Conservation (phyloP, 2,329 filamentous ascomycete genomes). For the Alternaria sp. region DNA sequence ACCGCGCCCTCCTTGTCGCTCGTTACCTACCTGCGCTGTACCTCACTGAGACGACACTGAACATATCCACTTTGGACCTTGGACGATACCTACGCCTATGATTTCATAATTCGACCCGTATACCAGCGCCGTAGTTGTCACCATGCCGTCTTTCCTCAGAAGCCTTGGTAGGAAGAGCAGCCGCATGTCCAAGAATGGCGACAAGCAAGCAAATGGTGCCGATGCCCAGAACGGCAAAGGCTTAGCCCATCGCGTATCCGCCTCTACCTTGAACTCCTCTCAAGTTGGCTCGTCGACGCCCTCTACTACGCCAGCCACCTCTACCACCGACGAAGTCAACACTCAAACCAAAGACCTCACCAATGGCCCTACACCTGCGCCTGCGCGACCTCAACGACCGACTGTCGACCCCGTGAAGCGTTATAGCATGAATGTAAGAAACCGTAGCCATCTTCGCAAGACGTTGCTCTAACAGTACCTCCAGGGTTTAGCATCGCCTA, state of each 20-base stretch:
- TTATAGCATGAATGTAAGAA: conserved; percentile 57
- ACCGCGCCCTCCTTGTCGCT: conserved; percentile 16
- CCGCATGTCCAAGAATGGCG: conserved; percentile 64
- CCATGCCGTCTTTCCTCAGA: conserved; percentile 70
- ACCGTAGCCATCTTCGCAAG: neutral
- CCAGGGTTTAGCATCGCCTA: conserved; percentile 60
- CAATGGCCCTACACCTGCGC: conserved; percentile 53
- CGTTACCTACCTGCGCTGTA: conserved; percentile 9
- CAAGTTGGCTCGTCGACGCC: conserved; percentile 72
- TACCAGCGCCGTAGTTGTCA: conserved; percentile 15
- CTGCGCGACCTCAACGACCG: conserved; percentile 53
- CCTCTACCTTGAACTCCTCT: conserved; percentile 65
- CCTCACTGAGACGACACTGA: neutral
- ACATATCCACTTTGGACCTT: neutral
- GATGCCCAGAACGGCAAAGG: conserved; percentile 29
- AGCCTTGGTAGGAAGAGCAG: conserved; percentile 75
- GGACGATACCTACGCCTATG: conserved; percentile 15
- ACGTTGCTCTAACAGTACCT: conserved; percentile 6
- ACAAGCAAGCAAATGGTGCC: conserved; percentile 20
- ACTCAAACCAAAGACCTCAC: conserved; percentile 63
- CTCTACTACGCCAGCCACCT: conserved; percentile 67
- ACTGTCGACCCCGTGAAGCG: conserved; percentile 56
- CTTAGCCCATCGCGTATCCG: conserved; percentile 63
- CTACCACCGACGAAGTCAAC: conserved; percentile 73
- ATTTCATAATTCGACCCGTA: conserved; percentile 12